Base-by-base conservation (phyloP, 2,329 filamentous ascomycete species). In the Alternaria metachromatica region DNA sequence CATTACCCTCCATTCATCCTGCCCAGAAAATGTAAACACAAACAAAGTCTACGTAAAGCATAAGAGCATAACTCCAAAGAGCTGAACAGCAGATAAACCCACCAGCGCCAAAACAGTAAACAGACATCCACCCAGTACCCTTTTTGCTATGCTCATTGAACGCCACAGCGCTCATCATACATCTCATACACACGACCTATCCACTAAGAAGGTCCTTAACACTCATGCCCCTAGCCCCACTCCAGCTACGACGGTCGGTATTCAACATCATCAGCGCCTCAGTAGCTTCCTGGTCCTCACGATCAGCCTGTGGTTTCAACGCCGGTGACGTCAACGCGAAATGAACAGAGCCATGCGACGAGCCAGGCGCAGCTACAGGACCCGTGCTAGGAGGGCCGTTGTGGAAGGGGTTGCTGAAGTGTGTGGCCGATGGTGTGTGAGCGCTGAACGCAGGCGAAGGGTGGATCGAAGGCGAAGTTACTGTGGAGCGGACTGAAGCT, bases 251-350 rank as follows among this genome's bases (percentile, higher is more conserved):
- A 44, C 92, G 87, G 77, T 96, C 93, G 58, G 86, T 89, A 69
- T 94, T 96, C 63, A 97, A 83, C 94, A 97, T 97, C 77, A 97
- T 80, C 70, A 97, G 79, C 4, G 94, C 94, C 12, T 93, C 90
- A 8, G 93, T 96, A 1, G 93, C 94, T 78, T 96, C 93, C 64
- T 94, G 90, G 46, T 85, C 83, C 28, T 83, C 78, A 9, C 71
- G 81, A 51, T 78, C 78, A 25, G 78, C 70, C 63, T 77, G 77
- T 3, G 80, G 76, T 6, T 70, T 72, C 6, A 81, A 62, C 11
- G 77, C 78, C 10, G 80, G 80, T 11, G 76, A 79, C 3, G 78
- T 81, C 30, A 81, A 62, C 4, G 66, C 66, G 57, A 79, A 79
- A n/a, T 71, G 60, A 7, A 67, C 65, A 11, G 63, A 73, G 6